phyloP scores from a whole-genome alignment of 2,329 filamentous ascomycete species.

The Talaromyces verruculosus region DNA sequence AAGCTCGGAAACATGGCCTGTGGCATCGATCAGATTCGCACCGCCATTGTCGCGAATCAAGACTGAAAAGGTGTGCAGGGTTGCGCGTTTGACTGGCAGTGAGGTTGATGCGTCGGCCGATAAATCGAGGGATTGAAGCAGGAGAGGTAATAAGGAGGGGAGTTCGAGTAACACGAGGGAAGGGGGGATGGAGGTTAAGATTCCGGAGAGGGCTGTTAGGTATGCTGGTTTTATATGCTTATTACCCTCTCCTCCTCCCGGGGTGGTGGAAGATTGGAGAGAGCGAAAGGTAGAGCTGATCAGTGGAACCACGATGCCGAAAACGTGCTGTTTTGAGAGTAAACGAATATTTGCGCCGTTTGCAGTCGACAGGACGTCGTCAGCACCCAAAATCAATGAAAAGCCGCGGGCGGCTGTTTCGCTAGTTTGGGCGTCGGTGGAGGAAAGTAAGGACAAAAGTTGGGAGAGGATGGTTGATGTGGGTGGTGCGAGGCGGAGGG shows the following conservation, averaged over 20 bases:
- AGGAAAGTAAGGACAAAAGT: slow-evolving; percentile 48
- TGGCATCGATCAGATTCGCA: slow-evolving; percentile 48
- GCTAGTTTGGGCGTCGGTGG: slow-evolving; percentile 50
- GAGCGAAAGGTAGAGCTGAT: slow-evolving; percentile 55
- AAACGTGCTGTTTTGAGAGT: slow-evolving; percentile 64
- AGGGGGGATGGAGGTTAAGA: slow-evolving; percentile 61
- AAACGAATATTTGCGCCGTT: slow-evolving; percentile 64
- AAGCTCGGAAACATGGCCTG: slow-evolving; percentile 59
- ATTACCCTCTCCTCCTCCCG: slow-evolving; percentile 20
- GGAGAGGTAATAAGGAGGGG: slow-evolving; percentile 56
- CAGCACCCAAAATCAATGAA: slow-evolving; percentile 58
- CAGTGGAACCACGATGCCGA: slow-evolving; percentile 58
- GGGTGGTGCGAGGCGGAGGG: slow-evolving; percentile 53
- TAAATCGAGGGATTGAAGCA: slow-evolving; percentile 62
- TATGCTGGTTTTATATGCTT: slow-evolving; percentile 57
- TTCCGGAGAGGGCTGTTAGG: slow-evolving; percentile 62
- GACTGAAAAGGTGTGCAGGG: slow-evolving; percentile 58
- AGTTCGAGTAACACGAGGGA: slow-evolving; percentile 61
- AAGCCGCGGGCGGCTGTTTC: slow-evolving; percentile 58
- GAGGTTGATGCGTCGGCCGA: background rate
- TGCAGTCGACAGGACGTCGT: slow-evolving; percentile 59
- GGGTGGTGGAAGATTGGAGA: slow-evolving; percentile 29
- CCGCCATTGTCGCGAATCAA: slow-evolving; percentile 58
- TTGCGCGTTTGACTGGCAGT: slow-evolving; percentile 58
- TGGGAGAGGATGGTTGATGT: slow-evolving; percentile 54